Evolutionary conservation across 2,329 filamentous ascomycete genomes (phyloP).

Genomic region (Trichoderma sp.): DNA sequence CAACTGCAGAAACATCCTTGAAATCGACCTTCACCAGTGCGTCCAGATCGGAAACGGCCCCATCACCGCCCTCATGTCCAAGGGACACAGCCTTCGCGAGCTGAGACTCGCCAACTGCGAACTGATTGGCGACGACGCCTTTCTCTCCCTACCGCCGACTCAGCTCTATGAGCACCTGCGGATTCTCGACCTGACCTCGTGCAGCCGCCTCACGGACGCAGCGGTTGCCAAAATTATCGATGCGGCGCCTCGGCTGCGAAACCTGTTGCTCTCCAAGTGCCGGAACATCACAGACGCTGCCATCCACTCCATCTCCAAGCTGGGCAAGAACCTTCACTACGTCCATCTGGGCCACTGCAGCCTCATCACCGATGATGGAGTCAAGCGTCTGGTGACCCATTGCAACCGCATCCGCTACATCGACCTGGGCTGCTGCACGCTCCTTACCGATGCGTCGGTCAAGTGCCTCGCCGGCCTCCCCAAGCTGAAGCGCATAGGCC

Average conservation of each 20-base stretch:
- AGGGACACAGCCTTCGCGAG: constrained; percentile 83
- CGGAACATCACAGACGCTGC: constrained; percentile 87
- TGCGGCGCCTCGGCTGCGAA: constrained; percentile 83
- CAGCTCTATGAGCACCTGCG: constrained; percentile 81
- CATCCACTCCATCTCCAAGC: constrained; percentile 80
- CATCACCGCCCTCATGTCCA: constrained; percentile 76
- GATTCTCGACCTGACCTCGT: constrained; percentile 92
- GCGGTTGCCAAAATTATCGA: constrained; percentile 87
- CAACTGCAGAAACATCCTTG: constrained; percentile 88
- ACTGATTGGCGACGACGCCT: constrained; percentile 83
- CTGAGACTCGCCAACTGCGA: constrained; percentile 83
- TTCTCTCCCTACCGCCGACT: constrained; percentile 71
- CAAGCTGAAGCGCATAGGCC: constrained; percentile 89
- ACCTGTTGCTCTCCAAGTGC: constrained; percentile 93
- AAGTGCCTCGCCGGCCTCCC: constrained; percentile 81
- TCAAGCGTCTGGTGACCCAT: constrained; percentile 76
- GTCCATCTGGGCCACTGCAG: constrained; percentile 93
- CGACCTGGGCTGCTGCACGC: constrained; percentile 90
- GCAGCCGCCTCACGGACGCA: constrained; percentile 77
- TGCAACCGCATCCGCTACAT: constrained; percentile 98
- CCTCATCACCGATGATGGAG: constrained; percentile 85
- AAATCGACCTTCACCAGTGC: constrained; percentile 93
- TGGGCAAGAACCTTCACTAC: constrained; percentile 96
- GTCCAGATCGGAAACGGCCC: constrained; percentile 77
- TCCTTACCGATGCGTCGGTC: constrained; percentile 85